These are phyloP conservation scores for Phlebiopsis gigantea DNA, from an alignment of 768 basidiomycete genomes.

Conservation along the genomic window DNA sequence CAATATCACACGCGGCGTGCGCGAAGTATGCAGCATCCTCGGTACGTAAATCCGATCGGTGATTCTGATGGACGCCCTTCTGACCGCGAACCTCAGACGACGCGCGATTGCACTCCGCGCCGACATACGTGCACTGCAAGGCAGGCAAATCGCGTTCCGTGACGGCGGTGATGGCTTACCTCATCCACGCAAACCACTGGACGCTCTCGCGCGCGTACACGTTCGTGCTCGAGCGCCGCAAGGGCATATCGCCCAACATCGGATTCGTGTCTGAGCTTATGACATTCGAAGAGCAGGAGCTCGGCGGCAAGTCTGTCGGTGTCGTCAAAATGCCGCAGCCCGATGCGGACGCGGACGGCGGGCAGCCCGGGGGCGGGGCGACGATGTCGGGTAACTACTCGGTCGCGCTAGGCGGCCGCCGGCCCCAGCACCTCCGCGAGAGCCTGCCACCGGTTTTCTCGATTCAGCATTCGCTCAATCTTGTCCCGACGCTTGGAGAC, in stretches of 20 bases:
- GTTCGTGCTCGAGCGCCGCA: conserved; percentile 88
- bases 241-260: conserved; percentile 95
- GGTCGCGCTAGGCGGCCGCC: conserved; percentile 42
- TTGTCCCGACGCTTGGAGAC: conserved; percentile 24
- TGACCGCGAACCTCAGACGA: conserved; percentile 54
- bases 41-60: conserved; percentile 47
- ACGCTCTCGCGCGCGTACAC: conserved; percentile 86
- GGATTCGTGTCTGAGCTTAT: conserved; percentile 92
- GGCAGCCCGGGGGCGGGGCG: conserved; percentile 23
- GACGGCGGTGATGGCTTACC: conserved; percentile 94
- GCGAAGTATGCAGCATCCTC: conserved; percentile 80
- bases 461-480: conserved; percentile 24
- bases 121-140: conserved; percentile 95
- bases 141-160: conserved; percentile 95
- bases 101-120: conserved; percentile 80
- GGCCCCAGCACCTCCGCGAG: conserved; percentile 66
- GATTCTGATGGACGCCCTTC: background rate
- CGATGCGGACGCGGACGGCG: conserved; percentile 23
- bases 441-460: conserved; percentile 60
- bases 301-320: conserved; percentile 71
- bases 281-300: conserved; percentile 90
- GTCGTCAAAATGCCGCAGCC: conserved; percentile 43
- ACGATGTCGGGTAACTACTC: conserved; percentile 29
- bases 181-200: conserved; percentile 98
- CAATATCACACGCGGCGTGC: conserved; percentile 73